Conservation (phyloP, 2,329 filamentous ascomycete genomes). For the Alternaria angustiovoidea region DNA sequence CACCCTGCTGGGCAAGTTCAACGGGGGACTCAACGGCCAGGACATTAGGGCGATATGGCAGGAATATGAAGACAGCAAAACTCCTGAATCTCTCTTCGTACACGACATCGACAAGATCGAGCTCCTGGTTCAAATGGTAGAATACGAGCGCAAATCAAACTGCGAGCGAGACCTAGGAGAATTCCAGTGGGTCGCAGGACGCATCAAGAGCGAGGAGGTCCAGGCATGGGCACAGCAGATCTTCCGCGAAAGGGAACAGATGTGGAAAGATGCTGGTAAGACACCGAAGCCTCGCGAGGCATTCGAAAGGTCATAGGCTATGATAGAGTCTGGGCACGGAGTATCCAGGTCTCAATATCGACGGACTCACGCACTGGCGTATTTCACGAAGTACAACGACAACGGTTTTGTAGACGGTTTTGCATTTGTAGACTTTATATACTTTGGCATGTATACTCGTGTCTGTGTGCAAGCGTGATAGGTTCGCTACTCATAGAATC, state of each 20-base stretch:
- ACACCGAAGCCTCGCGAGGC: conserved; percentile 28
- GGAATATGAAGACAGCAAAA: conserved; percentile 90
- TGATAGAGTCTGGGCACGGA: not conserved
- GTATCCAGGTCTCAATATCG: not conserved
- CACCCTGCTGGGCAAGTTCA: conserved; percentile 75
- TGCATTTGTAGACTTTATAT: not conserved
- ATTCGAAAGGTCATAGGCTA: not conserved
- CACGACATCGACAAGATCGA: conserved; percentile 99
- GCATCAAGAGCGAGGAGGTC: conserved; percentile 79
- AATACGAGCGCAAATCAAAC: conserved; percentile 82
- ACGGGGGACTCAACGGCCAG: conserved; percentile 72
- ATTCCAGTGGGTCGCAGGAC: conserved; percentile 80
- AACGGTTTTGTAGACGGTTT: not conserved
- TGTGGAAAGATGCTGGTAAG: conserved; percentile 67
- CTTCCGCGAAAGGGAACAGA: conserved; percentile 75
- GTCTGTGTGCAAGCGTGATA: not conserved
- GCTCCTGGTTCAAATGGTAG: conserved; percentile 90
- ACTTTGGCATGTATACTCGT: not conserved
- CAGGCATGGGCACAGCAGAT: conserved; percentile 80
- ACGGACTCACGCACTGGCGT: not conserved
- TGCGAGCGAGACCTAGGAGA: conserved; percentile 80
- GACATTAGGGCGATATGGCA: conserved; percentile 86
- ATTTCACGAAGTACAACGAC: not conserved
- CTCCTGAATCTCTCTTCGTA: conserved; percentile 85
- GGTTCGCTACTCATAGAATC: not conserved